Conservation (phyloP, 1,139 yeast species). For the Petasospora fabianii region DNA sequence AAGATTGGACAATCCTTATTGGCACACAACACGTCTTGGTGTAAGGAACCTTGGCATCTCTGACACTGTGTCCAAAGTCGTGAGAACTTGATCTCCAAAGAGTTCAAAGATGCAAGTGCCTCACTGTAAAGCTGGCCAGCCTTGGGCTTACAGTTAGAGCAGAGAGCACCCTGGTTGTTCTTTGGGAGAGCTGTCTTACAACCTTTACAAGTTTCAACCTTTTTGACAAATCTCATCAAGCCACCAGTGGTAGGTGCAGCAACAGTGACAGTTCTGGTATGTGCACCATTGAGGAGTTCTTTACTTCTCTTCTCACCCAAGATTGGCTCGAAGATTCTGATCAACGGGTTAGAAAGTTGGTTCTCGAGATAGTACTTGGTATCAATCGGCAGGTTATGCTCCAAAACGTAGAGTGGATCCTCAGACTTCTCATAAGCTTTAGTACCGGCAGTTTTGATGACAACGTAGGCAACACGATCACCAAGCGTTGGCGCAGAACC, state of each 20-base stretch:
- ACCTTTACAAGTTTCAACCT: conserved; percentile 81
- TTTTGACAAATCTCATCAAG: conserved; percentile 86
- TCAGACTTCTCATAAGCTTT: conserved; percentile 95
- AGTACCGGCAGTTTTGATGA: conserved; percentile 77
- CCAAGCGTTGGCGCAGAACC: conserved; percentile 97
- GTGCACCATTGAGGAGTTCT: conserved; percentile 74
- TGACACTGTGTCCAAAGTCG: conserved; percentile 98
- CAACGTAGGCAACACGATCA: conserved; percentile 97
- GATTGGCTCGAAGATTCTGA: conserved; percentile 93
- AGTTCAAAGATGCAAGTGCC: conserved; percentile 76
- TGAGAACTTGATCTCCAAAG: conserved; percentile 77
- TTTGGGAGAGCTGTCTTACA: conserved; percentile 79
- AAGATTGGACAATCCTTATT: conserved; percentile 97
- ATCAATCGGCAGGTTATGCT: conserved; percentile 89
- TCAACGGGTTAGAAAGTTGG: conserved; percentile 87
- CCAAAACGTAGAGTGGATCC: conserved; percentile 91
- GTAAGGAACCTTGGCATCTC: conserved; percentile 92
- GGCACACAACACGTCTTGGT: conserved; percentile 93
- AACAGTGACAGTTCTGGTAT: conserved; percentile 75
- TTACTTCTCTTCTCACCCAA: conserved; percentile 82
- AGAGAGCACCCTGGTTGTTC: conserved; percentile 70
- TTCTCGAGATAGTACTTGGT: conserved; percentile 91
- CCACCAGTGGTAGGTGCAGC: conserved; percentile 64
- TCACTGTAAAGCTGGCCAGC: conserved; percentile 78
- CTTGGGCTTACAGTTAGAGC: conserved; percentile 70